Percentiles rank a stretch among this genome's conserved stretches.
Evolutionary conservation across 768 basidiomycete genomes (phyloP).

Genomic region (Boletus vermiculosoides): DNA sequence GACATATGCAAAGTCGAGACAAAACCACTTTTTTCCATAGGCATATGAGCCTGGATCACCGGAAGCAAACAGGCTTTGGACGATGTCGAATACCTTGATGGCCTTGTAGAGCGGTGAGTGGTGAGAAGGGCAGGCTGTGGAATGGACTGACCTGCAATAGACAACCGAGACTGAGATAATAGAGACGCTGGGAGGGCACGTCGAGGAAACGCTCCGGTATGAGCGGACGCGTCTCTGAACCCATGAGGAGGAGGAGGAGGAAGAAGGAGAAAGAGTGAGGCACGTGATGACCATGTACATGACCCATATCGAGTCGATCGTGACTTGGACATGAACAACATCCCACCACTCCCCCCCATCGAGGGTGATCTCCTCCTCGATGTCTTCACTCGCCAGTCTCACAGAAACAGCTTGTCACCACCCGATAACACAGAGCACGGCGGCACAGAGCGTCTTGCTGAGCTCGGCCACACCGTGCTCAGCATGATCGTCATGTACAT

Average conservation of each 20-base stretch:
- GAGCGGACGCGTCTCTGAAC: constrained; percentile 40
- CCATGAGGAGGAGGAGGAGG: constrained; percentile 4
- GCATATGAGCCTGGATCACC: constrained; percentile 41
- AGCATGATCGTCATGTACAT: constrained; percentile 51
- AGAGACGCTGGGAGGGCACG: constrained; percentile 76
- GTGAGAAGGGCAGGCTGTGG: fast-evolving
- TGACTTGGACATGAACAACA: constrained; percentile 26
- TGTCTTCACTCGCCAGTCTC: constrained; percentile 51
- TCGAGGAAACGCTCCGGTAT: constrained; percentile 76
- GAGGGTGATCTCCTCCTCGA: constrained; percentile 59
- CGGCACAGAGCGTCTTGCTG: constrained; percentile 57
- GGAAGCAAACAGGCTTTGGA: constrained; percentile 51
- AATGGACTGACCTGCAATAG: constrained; percentile 62
- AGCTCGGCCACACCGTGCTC: constrained; percentile 54
- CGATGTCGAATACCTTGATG: constrained; percentile 71
- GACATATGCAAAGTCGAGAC: constrained; percentile 64
- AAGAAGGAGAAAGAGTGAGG: constrained; percentile 1
- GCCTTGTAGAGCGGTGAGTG: constrained; percentile 44
- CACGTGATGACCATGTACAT: constrained; percentile 18
- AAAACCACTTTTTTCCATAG: constrained; percentile 68
- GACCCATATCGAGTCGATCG: constrained; percentile 7
- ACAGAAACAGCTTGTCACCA: constrained; percentile 28
- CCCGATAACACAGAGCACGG: constrained; percentile 50
- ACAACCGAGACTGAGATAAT: constrained; percentile 71
- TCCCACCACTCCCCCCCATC: constrained; percentile 54